These are phyloP conservation scores for Diphasiastrum complanatum DNA, from an alignment of 83 land plant genomes.

Conservation along the genomic window DNA sequence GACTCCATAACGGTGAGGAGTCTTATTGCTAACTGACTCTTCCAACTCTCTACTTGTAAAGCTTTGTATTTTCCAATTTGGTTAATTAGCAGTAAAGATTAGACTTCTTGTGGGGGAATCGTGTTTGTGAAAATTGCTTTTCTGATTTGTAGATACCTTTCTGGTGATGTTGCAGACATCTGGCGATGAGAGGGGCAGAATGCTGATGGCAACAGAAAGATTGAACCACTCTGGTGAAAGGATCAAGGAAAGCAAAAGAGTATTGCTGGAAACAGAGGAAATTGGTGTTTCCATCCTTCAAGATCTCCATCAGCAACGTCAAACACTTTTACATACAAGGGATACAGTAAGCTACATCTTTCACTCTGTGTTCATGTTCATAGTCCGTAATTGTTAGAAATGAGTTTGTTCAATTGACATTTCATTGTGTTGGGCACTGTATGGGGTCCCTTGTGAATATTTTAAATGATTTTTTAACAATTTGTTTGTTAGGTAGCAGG, in stretches of 20 bases:
- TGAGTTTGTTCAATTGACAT: no score
- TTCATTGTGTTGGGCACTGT: no score
- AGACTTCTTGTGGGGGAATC: no score
- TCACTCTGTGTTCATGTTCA: background rate
- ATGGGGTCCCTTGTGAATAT: no score
- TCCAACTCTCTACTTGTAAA: background rate
- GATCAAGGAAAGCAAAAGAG: slow-evolving; percentile 66
- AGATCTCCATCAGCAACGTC: slow-evolving; percentile 80
- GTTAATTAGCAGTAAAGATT: background rate
- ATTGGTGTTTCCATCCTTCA: slow-evolving; percentile 92
- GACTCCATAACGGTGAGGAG: slow-evolving; percentile 27
- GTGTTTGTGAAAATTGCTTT: no score
- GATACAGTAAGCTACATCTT: slow-evolving; percentile 47
- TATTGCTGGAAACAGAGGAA: slow-evolving; percentile 88
- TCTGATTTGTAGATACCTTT: no score
- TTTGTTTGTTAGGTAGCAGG: no score
- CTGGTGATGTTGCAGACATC: slow-evolving; percentile 66
- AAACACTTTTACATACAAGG: slow-evolving; percentile 66
- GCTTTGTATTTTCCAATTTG: background rate
- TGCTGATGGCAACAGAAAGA: slow-evolving; percentile 65
- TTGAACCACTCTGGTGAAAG: slow-evolving; percentile 59
- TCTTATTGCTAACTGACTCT: background rate
- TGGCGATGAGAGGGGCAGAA: slow-evolving; percentile 66
- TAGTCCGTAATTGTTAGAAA: no score
- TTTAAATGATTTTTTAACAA: no score